These are phyloP conservation scores for Bipolaris oryzae DNA, from an alignment of 2,329 filamentous ascomycete species.

Conservation along the genomic window DNA sequence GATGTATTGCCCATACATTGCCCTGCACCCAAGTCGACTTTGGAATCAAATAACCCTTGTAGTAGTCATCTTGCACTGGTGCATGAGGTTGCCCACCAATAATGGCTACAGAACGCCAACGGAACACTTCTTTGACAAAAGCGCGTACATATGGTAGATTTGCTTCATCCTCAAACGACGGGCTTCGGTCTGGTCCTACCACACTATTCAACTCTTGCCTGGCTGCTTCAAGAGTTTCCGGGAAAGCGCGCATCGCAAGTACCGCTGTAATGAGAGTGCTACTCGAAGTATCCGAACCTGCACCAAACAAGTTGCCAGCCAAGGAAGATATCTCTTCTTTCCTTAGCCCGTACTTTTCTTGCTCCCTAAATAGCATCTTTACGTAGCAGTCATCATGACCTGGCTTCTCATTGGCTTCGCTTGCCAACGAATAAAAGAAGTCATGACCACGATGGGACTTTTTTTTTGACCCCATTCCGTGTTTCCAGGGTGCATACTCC, in stretches of 20 bases:
- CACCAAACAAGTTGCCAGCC: conserved; percentile 42
- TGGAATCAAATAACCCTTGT: conserved; percentile 48
- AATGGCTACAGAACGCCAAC: conserved; percentile 45
- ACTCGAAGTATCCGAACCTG: conserved; percentile 44
- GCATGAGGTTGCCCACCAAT: conserved; percentile 47
- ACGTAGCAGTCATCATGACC: conserved; percentile 44
- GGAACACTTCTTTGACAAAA: conserved; percentile 45
- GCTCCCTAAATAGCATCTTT: conserved; percentile 52
- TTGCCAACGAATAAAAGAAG: conserved; percentile 45
- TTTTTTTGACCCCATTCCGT: conserved; percentile 36
- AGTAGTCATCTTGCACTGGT: conserved; percentile 44
- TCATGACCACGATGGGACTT: conserved; percentile 39
- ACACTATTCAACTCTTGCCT: conserved; percentile 44
- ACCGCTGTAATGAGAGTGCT: conserved; percentile 44
- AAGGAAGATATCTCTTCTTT: conserved; percentile 42
- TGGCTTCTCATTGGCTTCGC: conserved; percentile 38
- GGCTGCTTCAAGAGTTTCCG: conserved; percentile 36
- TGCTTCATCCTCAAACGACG: conserved; percentile 40
- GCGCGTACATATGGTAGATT: conserved; percentile 49
- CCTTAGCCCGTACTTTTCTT: conserved; percentile 35
- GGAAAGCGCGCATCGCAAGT: conserved; percentile 44
- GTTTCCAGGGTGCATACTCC: conserved; percentile 49
- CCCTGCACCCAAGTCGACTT: conserved; percentile 48
- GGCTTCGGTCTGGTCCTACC: conserved; percentile 43
- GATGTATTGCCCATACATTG: conserved; percentile 53